Conservation (phyloP, 345 rosid species). For the Angophora floribunda region DNA sequence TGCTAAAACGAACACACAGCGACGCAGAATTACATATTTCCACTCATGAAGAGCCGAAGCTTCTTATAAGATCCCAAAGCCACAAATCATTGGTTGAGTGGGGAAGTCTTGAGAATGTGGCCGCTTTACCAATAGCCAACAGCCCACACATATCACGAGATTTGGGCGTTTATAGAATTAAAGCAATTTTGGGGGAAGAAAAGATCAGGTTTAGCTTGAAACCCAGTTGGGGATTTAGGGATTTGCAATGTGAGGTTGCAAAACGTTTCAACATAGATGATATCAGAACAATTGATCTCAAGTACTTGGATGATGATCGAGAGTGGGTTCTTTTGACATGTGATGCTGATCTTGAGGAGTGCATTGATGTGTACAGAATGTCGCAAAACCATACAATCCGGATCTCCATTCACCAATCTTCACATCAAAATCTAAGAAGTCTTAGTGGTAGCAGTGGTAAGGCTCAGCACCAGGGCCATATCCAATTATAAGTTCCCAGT, state of each 20-base stretch:
- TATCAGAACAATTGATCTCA: constrained; percentile 30
- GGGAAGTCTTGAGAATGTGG: constrained; percentile 20
- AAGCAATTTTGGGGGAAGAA: constrained; percentile 28
- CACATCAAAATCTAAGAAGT: not conserved
- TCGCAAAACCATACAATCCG: constrained; percentile 40
- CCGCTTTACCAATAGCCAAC: constrained; percentile 14
- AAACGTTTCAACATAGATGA: constrained; percentile 40
- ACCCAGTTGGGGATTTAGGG: constrained; percentile 34
- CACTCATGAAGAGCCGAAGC: constrained; percentile 35
- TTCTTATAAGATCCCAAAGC: constrained; percentile 50
- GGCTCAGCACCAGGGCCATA: not conserved
- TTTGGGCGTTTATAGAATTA: constrained; percentile 27
- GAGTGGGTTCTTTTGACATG: constrained; percentile 77
- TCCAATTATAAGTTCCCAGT: not conserved
- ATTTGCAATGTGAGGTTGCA: constrained; percentile 52
- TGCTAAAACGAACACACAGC: constrained; percentile 41
- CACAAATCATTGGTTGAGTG: constrained; percentile 37
- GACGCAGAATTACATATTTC: constrained; percentile 32
- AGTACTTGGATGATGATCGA: constrained; percentile 58
- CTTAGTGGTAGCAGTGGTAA: not conserved
- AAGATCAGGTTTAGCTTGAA: constrained; percentile 51
- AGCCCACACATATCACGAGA: not conserved
- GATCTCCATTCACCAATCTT: constrained; percentile 14
- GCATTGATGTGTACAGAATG: constrained; percentile 52
- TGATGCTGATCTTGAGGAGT: constrained; percentile 79